phyloP scores from a whole-genome alignment of 352 stramenopile species.

The Phytophthora ohioensis region DNA sequence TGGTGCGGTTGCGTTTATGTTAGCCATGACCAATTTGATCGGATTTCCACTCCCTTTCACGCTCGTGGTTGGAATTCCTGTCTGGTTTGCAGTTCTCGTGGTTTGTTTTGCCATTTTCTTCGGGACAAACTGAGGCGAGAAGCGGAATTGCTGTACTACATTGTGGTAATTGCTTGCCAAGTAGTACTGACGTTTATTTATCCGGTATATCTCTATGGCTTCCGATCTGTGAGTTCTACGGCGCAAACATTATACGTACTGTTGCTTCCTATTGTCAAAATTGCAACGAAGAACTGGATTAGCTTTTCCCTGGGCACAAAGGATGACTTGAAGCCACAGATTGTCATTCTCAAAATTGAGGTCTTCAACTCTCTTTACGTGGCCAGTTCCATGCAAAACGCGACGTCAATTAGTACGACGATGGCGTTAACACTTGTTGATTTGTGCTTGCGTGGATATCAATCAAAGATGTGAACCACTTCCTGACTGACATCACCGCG shows the following conservation, averaged over 20 bases:
- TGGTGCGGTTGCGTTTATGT: constrained; percentile 37
- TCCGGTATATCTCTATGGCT: constrained; percentile 56
- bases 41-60: constrained; percentile 57
- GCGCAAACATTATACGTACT: constrained; percentile 37
- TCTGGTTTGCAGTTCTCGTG: constrained; percentile 35
- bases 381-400: constrained; percentile 53
- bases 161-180: constrained; percentile 45
- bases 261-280: constrained; percentile 50
- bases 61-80: constrained; percentile 40
- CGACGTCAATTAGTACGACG: constrained; percentile 42
- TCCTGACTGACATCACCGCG: constrained; percentile 10
- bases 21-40: constrained; percentile 36
- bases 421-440: constrained; percentile 43
- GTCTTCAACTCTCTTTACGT: constrained; percentile 65
- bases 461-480: constrained; percentile 39
- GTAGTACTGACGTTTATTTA: constrained; percentile 58
- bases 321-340: constrained; percentile 49
- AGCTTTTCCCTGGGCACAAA: constrained; percentile 35
- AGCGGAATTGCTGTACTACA: constrained; percentile 23
- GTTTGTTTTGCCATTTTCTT: constrained; percentile 40
- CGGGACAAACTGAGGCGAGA: constrained; percentile 30
- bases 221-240: constrained; percentile 34
- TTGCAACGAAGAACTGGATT: constrained; percentile 50
- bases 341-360: constrained; percentile 65
- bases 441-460: constrained; percentile 43